phyloP scores from a whole-genome alignment of 73 alveolate genomes.

The Stentor roeselii region DNA sequence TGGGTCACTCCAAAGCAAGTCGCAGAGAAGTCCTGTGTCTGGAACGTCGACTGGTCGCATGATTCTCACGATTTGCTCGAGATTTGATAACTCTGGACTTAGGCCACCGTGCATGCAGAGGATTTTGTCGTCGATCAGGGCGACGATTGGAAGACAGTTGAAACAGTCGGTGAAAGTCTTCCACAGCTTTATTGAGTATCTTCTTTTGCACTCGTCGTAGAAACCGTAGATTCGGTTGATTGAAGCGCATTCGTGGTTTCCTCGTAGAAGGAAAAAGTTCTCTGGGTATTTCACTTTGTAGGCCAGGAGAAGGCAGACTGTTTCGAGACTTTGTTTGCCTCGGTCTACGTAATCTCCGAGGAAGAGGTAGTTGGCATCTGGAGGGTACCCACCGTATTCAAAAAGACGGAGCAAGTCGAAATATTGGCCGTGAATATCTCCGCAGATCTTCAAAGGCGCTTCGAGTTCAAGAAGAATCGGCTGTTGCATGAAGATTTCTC shows the following conservation, averaged over 20 bases:
- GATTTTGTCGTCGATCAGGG: constrained; percentile 80
- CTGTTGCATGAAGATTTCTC: constrained; percentile 76
- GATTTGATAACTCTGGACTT: constrained; percentile 44
- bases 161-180: constrained; percentile 85
- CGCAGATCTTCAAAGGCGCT: constrained; percentile 85
- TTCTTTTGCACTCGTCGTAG: no score
- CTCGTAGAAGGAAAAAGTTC: constrained; percentile 81
- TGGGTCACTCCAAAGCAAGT: no score
- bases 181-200: constrained; percentile 72
- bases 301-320: constrained; percentile 79
- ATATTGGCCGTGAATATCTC: constrained; percentile 84
- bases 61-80: constrained; percentile 61
- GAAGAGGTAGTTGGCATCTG: constrained; percentile 52
- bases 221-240: constrained; percentile 89
- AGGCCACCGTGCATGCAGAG: constrained; percentile 94
- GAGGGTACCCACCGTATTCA: constrained; percentile 59
- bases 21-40: no score
- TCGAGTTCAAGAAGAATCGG: constrained; percentile 68
- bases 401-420: constrained; percentile 72
- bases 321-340: no score
- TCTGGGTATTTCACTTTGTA: constrained; percentile 84
- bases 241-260: no score
- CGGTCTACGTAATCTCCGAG: constrained; percentile 72
- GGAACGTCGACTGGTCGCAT: constrained; percentile 80
- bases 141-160: constrained; percentile 79